phyloP scores from a whole-genome alignment of 116 monocot species.

The Iris pallida region DNA sequence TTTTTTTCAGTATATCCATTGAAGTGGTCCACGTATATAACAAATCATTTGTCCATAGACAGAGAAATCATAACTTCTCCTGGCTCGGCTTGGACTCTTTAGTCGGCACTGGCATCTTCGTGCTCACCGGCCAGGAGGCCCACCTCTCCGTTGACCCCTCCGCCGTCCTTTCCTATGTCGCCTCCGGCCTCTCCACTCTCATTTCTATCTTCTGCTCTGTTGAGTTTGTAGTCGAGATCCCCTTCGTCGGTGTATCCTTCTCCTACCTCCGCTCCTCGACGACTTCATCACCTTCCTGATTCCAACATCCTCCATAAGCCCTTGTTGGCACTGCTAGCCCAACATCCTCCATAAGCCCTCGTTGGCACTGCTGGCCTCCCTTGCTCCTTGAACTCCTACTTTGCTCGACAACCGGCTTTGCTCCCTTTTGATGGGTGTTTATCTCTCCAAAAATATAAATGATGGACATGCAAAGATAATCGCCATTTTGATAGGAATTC shows the following conservation, averaged over 20 bases:
- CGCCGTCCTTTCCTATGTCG: conserved; percentile 30
- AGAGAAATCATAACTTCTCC: no score
- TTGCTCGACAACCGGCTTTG: no score
- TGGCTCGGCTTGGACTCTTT: conserved; percentile 43
- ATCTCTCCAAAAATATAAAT: no score
- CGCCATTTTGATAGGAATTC: no score
- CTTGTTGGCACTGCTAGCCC: conserved; percentile 33
- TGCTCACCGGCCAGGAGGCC: conserved; percentile 48
- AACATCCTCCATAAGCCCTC: conserved; percentile 42
- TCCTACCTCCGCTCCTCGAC: conserved; percentile 38
- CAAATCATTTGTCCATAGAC: no score
- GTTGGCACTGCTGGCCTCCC: conserved; percentile 37
- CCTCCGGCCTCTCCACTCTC: conserved; percentile 32
- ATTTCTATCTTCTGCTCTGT: conserved; percentile 46
- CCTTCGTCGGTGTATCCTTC: conserved; percentile 45
- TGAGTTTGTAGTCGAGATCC: conserved; percentile 46
- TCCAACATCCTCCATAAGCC: conserved; percentile 40
- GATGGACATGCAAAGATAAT: no score
- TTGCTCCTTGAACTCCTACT: conserved; percentile 41
- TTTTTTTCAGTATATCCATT: no score
- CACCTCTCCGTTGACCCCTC: conserved; percentile 29
- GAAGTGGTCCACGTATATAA: no score
- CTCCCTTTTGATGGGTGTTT: no score
- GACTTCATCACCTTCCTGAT: conserved; percentile 36
- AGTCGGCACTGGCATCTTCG: conserved; percentile 51